A percentile compares a stretch with the other conserved stretches of the same genome.
phyloP scores from a whole-genome alignment of 441 rosid species.

The Biscutella laevigata region DNA sequence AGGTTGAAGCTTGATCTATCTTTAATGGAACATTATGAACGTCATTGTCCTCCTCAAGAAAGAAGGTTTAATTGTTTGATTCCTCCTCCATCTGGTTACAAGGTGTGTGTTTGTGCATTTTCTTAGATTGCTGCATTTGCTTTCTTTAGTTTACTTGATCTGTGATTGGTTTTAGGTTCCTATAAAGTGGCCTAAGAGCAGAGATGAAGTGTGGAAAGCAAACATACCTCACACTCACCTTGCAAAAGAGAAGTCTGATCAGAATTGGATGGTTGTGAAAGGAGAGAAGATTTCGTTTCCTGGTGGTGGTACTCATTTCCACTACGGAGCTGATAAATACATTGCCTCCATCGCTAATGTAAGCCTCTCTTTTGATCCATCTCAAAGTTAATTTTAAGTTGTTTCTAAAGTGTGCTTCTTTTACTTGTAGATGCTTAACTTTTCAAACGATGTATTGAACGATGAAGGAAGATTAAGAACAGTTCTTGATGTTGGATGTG shows the following conservation, averaged over 20 bases:
- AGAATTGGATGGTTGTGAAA: conserved; percentile 99
- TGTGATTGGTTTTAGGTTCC: conserved; percentile 47
- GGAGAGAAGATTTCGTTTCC: conserved; percentile 88
- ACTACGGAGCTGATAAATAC: conserved; percentile 96
- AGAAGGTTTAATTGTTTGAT: conserved; percentile 89
- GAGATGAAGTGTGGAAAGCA: conserved; percentile 99
- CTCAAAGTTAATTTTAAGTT: neutral
- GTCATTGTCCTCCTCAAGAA: conserved; percentile 93
- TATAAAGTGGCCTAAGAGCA: conserved; percentile 95
- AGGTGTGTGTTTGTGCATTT: conserved; percentile 35
- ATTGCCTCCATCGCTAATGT: conserved; percentile 91
- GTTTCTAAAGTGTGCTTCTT: neutral
- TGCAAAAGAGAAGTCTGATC: conserved; percentile 95
- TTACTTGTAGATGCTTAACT: conserved; percentile 77
- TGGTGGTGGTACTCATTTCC: conserved; percentile 99
- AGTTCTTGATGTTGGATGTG: conserved; percentile 96
- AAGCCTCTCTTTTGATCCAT: conserved; percentile 24
- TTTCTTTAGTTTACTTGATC: conserved; percentile 1
- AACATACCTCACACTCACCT: conserved; percentile 99
- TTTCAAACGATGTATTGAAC: conserved; percentile 60
- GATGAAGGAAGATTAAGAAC: conserved; percentile 70
- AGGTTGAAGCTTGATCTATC: conserved; percentile 93
- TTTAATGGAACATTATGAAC: conserved; percentile 96
- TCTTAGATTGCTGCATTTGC: neutral
- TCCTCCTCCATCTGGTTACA: conserved; percentile 94